Evolutionary conservation across 73 alveolate species (phyloP), one percentile per base, ranked within the genome.

Genomic region (Tetrahymena elliotti): DNA sequence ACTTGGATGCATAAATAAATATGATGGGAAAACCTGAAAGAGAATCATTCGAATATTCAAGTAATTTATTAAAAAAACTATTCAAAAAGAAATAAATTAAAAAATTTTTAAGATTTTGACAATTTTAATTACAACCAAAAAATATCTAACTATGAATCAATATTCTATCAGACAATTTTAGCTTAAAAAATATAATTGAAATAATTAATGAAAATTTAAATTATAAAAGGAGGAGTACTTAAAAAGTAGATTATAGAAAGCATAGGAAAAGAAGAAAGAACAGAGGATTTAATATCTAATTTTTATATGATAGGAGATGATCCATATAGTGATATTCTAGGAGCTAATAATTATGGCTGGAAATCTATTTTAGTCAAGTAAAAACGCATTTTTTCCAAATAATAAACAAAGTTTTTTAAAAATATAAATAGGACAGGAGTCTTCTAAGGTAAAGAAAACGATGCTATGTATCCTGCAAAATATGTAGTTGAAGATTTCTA

Each of bases 341-440:
- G 99, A 39, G 98, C 98, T 4, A 97, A 97, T 93, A 13, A 41
- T n/a, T 93, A 94, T 27, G 98, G 97, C 24, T 97, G 99, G 98
- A 84, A 82, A 37, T 94, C 98, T 18, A 94, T 97, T 18, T 92
- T 97, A 41, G 99, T 97, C 6, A 96, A 68, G 88, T 68, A 68
- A 6, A 68, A 68, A 68, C 1, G 33, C 20, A 68, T 8, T n/a
- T 24, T 68, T 47, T 47, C 3, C 6, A 10, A 10, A 47, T 18
- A 47, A 13, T 10, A 47, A 47, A 47, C 20, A 0, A 68, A 68
- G 38, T 68, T 68, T 27, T 1, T 18, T 68, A 3, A 24, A 27
- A 27, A 68, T 36, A 52, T 97, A 41, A 98, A 97, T n/a, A 96
- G 96, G 93, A 95, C 98, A 20, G 99, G 99, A 7, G 95, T 96